These are phyloP conservation scores for Coemansia javaensis DNA, from an alignment of 192 early-diverging fungal genomes.

Conservation along the genomic window DNA sequence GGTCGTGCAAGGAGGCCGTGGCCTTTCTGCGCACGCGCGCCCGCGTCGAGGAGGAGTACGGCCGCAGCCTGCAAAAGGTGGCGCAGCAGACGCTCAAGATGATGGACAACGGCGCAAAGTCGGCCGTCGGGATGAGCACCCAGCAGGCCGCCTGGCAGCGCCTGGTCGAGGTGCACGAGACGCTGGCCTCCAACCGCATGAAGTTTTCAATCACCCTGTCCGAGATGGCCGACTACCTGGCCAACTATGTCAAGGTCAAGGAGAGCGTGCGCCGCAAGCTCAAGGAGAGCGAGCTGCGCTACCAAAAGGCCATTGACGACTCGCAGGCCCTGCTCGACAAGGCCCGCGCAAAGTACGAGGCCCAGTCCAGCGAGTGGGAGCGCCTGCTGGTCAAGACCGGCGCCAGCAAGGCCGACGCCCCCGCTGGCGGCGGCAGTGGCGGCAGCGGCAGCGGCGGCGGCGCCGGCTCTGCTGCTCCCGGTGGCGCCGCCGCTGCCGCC, in stretches of 20 bases:
- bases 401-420: constrained; percentile 13
- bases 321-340: constrained; percentile 79
- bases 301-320: constrained; percentile 72
- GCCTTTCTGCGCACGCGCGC: constrained; percentile 85
- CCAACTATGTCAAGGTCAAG: constrained; percentile 46
- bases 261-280: constrained; percentile 54
- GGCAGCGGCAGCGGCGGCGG: neutral
- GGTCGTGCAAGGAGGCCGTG: constrained; percentile 57
- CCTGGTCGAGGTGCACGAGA: constrained; percentile 77
- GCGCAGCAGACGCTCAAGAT: constrained; percentile 58
- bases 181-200: constrained; percentile 71
- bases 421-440: too few relatives aligned
- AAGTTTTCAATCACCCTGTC: constrained; percentile 66
- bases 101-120: constrained; percentile 50
- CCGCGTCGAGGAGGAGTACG: constrained; percentile 87
- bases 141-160: constrained; percentile 74
- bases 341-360: constrained; percentile 76
- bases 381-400: constrained; percentile 54
- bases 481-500: too few relatives aligned
- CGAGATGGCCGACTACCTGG: constrained; percentile 78
- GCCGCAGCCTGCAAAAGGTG: constrained; percentile 70
- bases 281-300: constrained; percentile 72
- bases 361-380: constrained; percentile 82
- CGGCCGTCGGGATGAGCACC: constrained; percentile 45
- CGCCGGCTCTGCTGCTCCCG: neutral